Conservation (phyloP, 2,329 filamentous ascomycete genomes). For the Achaetomium macrosporum region DNA sequence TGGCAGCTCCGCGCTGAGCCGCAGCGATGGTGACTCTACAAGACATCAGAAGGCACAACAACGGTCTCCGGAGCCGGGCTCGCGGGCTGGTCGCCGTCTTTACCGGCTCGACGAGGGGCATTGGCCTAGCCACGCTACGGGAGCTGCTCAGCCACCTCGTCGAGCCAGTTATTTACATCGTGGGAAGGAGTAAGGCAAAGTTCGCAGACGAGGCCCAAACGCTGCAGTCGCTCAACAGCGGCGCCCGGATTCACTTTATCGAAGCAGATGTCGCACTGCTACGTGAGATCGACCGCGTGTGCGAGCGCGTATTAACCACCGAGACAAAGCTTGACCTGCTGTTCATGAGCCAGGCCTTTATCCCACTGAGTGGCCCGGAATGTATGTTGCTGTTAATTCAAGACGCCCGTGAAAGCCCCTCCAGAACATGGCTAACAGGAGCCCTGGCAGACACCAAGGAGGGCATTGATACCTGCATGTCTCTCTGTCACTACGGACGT, state of each 20-base stretch:
- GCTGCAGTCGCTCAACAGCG: not conserved
- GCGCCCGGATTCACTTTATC: not conserved
- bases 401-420: no score
- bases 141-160: not conserved
- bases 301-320: not conserved
- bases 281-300: not conserved
- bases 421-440: not conserved
- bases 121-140: not conserved
- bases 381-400: no score
- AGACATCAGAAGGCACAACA: not conserved
- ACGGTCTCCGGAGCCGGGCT: not conserved
- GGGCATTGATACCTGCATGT: not conserved
- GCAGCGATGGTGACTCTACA: not conserved
- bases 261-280: not conserved
- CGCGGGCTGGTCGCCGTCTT: not conserved
- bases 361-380: not conserved
- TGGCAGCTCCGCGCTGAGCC: no score
- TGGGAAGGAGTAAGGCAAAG: not conserved
- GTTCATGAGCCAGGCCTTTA: not conserved
- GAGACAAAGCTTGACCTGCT: not conserved
- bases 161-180: not conserved
- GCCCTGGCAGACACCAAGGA: not conserved
- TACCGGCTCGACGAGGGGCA: not conserved
- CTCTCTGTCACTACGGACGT: not conserved
- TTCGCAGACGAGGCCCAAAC: not conserved